Conservation (phyloP, 768 basidiomycete genomes). For the Roridomyces roridus region DNA sequence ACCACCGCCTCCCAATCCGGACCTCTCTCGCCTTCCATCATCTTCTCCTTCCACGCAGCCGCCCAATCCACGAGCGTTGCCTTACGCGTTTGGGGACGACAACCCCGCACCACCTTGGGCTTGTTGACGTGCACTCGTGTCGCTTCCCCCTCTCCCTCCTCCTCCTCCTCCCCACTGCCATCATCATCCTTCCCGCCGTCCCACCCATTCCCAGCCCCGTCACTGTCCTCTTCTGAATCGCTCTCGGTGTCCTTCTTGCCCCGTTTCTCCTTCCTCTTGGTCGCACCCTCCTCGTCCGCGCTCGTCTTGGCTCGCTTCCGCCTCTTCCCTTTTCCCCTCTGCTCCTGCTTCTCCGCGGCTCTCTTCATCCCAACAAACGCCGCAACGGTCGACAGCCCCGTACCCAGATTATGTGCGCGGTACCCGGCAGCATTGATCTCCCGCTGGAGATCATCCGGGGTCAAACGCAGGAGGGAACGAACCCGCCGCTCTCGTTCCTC, state of each 20-base stretch:
- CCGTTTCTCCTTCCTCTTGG: too few species aligned
- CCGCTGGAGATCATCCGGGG: background rate
- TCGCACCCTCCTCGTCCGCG: background rate
- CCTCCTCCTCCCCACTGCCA: background rate
- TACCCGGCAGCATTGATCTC: constrained; percentile 2
- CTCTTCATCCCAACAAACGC: constrained; percentile 2
- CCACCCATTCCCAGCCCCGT: background rate
- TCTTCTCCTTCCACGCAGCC: background rate
- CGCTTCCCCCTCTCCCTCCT: background rate
- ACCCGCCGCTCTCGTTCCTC: background rate
- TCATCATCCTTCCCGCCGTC: background rate
- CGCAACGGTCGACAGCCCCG: background rate
- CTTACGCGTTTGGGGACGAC: background rate
- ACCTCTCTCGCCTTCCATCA: background rate
- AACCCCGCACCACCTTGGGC: background rate
- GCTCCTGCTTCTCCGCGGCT: background rate
- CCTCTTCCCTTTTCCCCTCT: background rate
- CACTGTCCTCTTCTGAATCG: background rate
- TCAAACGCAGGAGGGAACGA: background rate
- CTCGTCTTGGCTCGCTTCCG: too few species aligned
- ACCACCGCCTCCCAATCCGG: background rate
- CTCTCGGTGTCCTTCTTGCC: background rate
- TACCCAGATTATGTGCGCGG: background rate
- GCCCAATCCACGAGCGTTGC: background rate
- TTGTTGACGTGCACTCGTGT: background rate